A percentile compares a stretch with the other conserved stretches of the same genome.
phyloP scores from a whole-genome alignment of 2,329 filamentous ascomycete genomes.

The Clarireedia paspali region DNA sequence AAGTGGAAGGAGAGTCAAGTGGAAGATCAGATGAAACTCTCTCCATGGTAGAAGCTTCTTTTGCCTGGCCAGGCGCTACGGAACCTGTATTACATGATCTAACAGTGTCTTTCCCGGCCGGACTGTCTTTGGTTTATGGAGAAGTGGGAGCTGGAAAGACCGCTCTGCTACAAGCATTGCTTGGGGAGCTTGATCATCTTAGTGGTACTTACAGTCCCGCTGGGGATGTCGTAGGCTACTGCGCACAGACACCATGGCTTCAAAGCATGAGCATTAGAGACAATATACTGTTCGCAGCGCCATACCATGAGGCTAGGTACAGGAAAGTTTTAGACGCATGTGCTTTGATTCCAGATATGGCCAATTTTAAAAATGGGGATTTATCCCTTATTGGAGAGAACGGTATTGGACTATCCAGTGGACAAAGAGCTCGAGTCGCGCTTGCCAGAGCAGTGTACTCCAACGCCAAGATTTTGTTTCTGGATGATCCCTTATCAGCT shows the following conservation, averaged over 20 bases:
- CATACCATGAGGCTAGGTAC: constrained; percentile 63
- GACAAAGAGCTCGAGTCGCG: constrained; percentile 52
- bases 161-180: constrained; percentile 28
- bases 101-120: constrained; percentile 44
- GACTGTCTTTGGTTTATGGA: constrained; percentile 54
- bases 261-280: constrained; percentile 64
- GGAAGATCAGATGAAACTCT: constrained; percentile 26
- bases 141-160: constrained; percentile 59
- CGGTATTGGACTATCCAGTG: constrained; percentile 52
- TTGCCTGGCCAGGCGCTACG: constrained; percentile 68
- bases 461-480: constrained; percentile 42
- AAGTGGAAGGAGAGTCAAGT: constrained; percentile 42
- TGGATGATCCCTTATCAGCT: constrained; percentile 53
- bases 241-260: constrained; percentile 59
- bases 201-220: constrained; percentile 37
- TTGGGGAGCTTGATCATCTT: constrained; percentile 28
- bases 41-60: constrained; percentile 57
- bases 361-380: constrained; percentile 56
- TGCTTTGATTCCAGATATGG: constrained; percentile 52
- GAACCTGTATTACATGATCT: constrained; percentile 47
- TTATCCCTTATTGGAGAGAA: constrained; percentile 54
- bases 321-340: constrained; percentile 61
- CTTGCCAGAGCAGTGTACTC: constrained; percentile 55
- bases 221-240: constrained; percentile 53
- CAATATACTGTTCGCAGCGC: constrained; percentile 57